Percentiles rank a stretch among this genome's conserved stretches.
Evolutionary conservation across 2,329 filamentous ascomycete genomes (phyloP).

Genomic region (Exophiala alcalophila): DNA sequence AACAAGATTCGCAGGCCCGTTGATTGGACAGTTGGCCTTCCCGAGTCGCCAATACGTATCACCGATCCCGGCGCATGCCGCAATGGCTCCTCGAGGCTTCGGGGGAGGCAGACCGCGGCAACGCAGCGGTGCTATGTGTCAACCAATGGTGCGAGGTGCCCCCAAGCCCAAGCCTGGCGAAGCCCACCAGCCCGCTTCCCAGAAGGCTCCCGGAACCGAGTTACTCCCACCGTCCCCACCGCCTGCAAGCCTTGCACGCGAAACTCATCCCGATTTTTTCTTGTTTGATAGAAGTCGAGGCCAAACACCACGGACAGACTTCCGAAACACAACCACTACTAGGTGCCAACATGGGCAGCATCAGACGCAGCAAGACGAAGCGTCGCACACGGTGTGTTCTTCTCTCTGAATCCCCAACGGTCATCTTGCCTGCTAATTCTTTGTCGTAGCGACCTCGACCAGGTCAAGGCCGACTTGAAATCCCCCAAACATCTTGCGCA

Average conservation of each 20-base stretch:
- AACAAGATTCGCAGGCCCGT: too few species aligned
- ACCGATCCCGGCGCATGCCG: too few species aligned
- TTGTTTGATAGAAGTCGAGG: conserved; percentile 4
- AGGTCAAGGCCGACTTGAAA: conserved; percentile 78
- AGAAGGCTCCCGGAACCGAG: too few species aligned
- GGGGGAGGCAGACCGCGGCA: too few species aligned
- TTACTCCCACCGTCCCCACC: background rate
- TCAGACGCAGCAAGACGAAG: conserved; percentile 68
- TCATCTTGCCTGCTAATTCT: conserved; percentile 10
- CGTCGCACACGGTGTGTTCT: conserved; percentile 61
- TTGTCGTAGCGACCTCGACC: conserved; percentile 74
- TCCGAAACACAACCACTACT: too few species aligned
- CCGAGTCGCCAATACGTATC: too few species aligned
- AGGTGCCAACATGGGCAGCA: conserved; percentile 64
- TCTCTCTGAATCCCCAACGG: conserved; percentile 3
- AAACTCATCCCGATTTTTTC: conserved; percentile 1
- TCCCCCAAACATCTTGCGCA: conserved; percentile 76
- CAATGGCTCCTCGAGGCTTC: too few species aligned
- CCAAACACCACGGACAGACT: conserved; percentile 1
- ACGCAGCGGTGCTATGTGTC: too few species aligned
- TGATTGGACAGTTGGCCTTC: too few species aligned
- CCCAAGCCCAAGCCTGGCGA: too few species aligned
- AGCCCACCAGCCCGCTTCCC: too few species aligned
- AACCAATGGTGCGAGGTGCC: too few species aligned
- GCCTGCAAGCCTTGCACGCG: conserved; percentile 7